phyloP scores from a whole-genome alignment of 2,329 filamentous ascomycete species.

The Orbilia ellipsospora region DNA sequence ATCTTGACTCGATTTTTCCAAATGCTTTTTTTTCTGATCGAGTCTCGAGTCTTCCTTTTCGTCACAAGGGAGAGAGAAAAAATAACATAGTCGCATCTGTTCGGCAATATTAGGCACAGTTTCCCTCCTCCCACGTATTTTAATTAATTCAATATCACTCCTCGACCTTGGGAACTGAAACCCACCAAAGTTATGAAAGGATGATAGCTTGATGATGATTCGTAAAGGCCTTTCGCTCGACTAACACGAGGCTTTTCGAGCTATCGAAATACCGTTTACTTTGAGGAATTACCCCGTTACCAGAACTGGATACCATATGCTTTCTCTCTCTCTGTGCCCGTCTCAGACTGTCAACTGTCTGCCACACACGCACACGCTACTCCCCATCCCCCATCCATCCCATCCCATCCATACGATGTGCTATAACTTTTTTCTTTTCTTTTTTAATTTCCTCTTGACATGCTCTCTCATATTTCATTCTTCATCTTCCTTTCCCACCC shows the following conservation, averaged over 20 bases:
- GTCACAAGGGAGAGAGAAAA: background rate
- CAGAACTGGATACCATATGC: too few species aligned
- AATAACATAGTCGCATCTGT: conserved; percentile 1
- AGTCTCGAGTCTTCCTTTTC: background rate
- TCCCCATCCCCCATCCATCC: background rate
- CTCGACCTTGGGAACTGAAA: too few species aligned
- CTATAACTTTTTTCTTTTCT: conserved; percentile 23
- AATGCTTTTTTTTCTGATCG: too few species aligned
- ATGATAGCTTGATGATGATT: too few species aligned
- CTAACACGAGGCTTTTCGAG: background rate
- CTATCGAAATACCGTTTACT: background rate
- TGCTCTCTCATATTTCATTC: conserved; percentile 45
- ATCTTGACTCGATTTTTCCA: too few species aligned
- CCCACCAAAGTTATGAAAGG: too few species aligned
- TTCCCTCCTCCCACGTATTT: background rate
- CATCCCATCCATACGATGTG: conserved; percentile 2
- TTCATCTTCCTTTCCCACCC: conserved; percentile 21
- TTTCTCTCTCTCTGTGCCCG: too few species aligned
- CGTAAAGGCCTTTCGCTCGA: too few species aligned
- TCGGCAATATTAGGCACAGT: conserved; percentile 3
- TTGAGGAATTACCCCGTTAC: background rate
- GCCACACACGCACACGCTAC: conserved; percentile 48
- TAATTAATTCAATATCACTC: background rate
- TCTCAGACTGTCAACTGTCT: background rate
- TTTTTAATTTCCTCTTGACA: conserved; percentile 55